phyloP scores from a whole-genome alignment of 1,284 basidiomycete genomes.

The Malassezia slooffiae region DNA sequence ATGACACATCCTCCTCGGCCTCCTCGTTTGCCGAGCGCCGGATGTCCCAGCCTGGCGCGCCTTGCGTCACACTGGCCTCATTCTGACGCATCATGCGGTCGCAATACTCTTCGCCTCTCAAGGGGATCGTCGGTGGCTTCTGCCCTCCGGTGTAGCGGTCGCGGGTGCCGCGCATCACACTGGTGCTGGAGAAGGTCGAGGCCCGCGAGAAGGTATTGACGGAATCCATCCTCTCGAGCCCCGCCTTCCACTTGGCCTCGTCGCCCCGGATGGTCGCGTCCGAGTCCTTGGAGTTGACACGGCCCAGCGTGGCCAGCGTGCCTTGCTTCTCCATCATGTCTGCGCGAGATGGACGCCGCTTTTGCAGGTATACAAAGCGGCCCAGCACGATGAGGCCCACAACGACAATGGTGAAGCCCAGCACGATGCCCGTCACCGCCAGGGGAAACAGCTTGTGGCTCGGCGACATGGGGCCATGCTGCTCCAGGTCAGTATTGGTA shows the following conservation, averaged over 20 bases:
- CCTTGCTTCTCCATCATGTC: no score
- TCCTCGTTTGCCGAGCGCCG: constrained; percentile 1
- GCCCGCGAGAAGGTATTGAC: neutral
- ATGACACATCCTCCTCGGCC: neutral
- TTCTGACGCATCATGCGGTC: no score
- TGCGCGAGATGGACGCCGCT: no score
- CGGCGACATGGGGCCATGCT: constrained; percentile 1
- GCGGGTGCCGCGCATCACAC: neutral
- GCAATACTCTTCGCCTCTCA: no score
- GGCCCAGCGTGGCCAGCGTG: neutral
- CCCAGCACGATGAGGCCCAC: neutral
- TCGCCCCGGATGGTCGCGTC: constrained; percentile 1
- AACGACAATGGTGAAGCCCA: neutral
- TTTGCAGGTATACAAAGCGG: neutral
- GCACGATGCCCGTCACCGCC: constrained; percentile 2
- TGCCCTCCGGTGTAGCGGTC: no score
- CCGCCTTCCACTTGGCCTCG: no score
- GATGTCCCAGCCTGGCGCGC: constrained; percentile 5
- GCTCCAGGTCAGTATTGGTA: no score
- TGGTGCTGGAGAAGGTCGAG: neutral
- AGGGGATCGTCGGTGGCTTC: no score
- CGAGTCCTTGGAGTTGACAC: neutral
- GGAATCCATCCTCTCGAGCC: no score
- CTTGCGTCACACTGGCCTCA: constrained; percentile 12
- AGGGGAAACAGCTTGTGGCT: constrained; percentile 8